Evolutionary conservation across 371 early-diverging fungal species (phyloP).

Genomic region (Haplosporangium sp.): DNA sequence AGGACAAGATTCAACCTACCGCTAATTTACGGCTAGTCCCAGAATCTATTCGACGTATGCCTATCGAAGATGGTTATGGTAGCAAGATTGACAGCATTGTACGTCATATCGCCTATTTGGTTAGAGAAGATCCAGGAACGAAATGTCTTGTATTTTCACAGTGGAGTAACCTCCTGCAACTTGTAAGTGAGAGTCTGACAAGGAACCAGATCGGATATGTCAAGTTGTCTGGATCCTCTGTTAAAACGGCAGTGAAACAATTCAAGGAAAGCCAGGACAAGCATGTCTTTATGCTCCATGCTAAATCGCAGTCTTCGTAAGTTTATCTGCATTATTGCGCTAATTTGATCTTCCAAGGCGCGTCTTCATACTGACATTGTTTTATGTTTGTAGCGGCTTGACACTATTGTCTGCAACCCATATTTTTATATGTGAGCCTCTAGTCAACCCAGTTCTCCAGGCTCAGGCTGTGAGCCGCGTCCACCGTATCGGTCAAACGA

Average conservation of each 20-base stretch:
- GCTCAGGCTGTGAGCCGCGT: conserved; percentile 67
- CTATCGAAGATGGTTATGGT: conserved; percentile 33
- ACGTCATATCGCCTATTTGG: conserved; percentile 64
- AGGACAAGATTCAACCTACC: not conserved
- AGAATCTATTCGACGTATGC: conserved; percentile 25
- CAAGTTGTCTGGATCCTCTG: conserved; percentile 27
- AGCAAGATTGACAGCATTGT: conserved; percentile 75
- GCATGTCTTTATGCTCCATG: conserved; percentile 65
- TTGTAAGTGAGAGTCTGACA: conserved; percentile 62
- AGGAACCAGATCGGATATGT: conserved; percentile 66
- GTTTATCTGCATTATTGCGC: not conserved
- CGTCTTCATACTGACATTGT: too few species aligned
- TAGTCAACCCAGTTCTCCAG: conserved; percentile 62
- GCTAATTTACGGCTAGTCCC: conserved; percentile 23
- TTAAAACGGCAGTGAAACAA: conserved; percentile 34
- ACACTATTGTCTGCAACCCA: conserved; percentile 64
- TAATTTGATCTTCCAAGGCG: too few species aligned
- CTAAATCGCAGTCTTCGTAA: conserved; percentile 65
- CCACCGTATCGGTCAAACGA: conserved; percentile 54
- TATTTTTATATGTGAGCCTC: conserved; percentile 67
- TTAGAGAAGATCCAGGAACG: conserved; percentile 58
- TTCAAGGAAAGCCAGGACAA: conserved; percentile 59
- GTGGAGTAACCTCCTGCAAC: conserved; percentile 70
- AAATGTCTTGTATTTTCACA: conserved; percentile 80
- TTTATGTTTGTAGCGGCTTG: conserved; percentile 36